These are phyloP conservation scores for Cordyceps farinosa DNA, from an alignment of 2,329 filamentous ascomycete species.

Conservation along the genomic window DNA sequence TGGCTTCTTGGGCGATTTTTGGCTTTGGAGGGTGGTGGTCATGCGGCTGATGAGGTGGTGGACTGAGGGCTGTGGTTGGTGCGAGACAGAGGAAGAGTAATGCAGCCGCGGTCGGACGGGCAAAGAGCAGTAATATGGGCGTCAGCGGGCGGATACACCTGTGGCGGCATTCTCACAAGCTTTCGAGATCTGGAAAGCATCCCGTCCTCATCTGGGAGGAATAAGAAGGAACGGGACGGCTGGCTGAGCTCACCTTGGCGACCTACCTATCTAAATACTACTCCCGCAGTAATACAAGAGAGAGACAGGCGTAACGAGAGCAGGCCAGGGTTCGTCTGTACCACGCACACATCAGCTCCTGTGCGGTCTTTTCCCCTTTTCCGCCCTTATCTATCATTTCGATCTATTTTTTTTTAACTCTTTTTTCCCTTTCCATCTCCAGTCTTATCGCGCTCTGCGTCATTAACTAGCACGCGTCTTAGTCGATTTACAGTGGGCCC, in stretches of 20 bases:
- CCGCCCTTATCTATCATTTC: neutral
- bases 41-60: neutral
- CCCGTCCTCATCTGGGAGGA: neutral
- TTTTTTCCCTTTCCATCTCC: conserved; percentile 12
- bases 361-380: neutral
- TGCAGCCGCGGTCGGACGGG: neutral
- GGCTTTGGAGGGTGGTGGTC: neutral
- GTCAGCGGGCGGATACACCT: conserved; percentile 7
- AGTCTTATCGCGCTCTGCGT: conserved; percentile 15
- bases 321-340: neutral
- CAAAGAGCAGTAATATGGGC: neutral
- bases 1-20: neutral
- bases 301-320: neutral
- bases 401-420: neutral
- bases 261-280: no score
- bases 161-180: conserved; percentile 6
- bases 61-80: neutral
- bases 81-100: neutral
- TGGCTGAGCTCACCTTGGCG: neutral
- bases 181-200: neutral
- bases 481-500: conserved; percentile 8
- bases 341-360: neutral
- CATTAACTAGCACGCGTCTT: conserved; percentile 9
- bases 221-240: neutral
- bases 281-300: neutral